Base-by-base conservation (phyloP, 2,329 filamentous ascomycete species). In the Helminthosporium solani region DNA sequence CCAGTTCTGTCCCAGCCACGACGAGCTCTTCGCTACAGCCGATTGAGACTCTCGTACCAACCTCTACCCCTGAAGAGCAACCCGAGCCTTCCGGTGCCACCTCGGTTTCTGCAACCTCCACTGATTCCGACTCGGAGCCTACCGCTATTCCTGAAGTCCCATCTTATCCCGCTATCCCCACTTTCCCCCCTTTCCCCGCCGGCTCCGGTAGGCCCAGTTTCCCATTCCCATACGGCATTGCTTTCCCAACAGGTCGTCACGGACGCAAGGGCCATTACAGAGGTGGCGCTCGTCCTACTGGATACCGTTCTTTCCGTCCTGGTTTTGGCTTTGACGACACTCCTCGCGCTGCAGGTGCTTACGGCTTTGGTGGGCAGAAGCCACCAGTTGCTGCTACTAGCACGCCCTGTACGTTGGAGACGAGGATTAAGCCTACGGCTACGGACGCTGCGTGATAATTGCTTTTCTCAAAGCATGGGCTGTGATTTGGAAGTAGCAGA, bases 371-470 rank as follows among this genome's bases (percentile, higher is more conserved):
- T 25, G 23, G 23, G 9, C 23, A 5, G 23, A 25, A 9, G 23
- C 23, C 23, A 6, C 9, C 23, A 9, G 23, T 5, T 9, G 5
- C 23, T 5, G 23, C 23, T 25, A 9, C 41, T 16, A 52, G 45
- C 40, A 57, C 52, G 19, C 58, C 58, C 18, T 58, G 54, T 41
- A 57, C 54, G 6, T 43, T 64, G 23, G 49, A 57, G 47, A 64
- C 57, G 1, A 57, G 46, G 46, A 46, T 61, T 15, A 58, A 49
- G 45, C 52, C 56, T 15, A 57, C 51, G n/a, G 38, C 59, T 20
- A 58, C 56, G 5, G 46, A 25, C 19, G 40, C 25, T 20, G 42
- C 49, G 16, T 37, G 25, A 20, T 38, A 38, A 25, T 9, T 35
- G 31, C 23, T 31, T 12, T n/a, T 31, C 8, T 4, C 12, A 7